A percentile compares a stretch with the other conserved stretches of the same genome.
These are phyloP conservation scores for Discostella stelligera DNA, from an alignment of 352 stramenopile genomes.

Conservation along the genomic window DNA sequence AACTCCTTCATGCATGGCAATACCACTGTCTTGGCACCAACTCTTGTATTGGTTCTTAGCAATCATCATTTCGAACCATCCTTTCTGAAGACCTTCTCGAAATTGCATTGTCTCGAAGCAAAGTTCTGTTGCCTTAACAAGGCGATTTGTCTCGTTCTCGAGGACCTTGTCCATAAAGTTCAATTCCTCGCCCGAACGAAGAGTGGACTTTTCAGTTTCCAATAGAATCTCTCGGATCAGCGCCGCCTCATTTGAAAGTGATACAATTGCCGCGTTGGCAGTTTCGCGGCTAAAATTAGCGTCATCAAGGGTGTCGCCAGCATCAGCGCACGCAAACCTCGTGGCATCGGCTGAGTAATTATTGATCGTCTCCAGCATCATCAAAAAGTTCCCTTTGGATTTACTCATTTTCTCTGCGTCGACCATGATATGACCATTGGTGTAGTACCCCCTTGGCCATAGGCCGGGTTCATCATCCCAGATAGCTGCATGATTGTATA, in stretches of 20 bases:
- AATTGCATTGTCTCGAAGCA: constrained; percentile 81
- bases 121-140: constrained; percentile 88
- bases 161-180: constrained; percentile 90
- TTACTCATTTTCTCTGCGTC: constrained; percentile 99
- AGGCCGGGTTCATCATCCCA: constrained; percentile 96
- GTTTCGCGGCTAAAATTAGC: constrained; percentile 98
- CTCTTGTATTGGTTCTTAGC: constrained; percentile 96
- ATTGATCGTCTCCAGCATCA: constrained; percentile 94
- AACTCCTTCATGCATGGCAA: constrained; percentile 90
- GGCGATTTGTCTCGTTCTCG: constrained; percentile 95
- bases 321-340: constrained; percentile 96
- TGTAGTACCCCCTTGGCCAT: constrained; percentile 98
- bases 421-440: constrained; percentile 95
- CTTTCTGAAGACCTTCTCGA: constrained; percentile 94
- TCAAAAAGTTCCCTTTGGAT: constrained; percentile 99
- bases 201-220: constrained; percentile 33
- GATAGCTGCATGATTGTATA: constrained; percentile 99
- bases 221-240: constrained; percentile 92
- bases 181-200: constrained; percentile 80
- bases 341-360: constrained; percentile 88
- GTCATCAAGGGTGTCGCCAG: constrained; percentile 97
- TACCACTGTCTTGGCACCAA: constrained; percentile 86
- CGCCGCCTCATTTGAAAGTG: constrained; percentile 95
- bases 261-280: constrained; percentile 96
- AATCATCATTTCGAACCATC: constrained; percentile 98